These are phyloP conservation scores for Rhazya stricta DNA, from an alignment of 257 asterid genomes.

Conservation along the genomic window DNA sequence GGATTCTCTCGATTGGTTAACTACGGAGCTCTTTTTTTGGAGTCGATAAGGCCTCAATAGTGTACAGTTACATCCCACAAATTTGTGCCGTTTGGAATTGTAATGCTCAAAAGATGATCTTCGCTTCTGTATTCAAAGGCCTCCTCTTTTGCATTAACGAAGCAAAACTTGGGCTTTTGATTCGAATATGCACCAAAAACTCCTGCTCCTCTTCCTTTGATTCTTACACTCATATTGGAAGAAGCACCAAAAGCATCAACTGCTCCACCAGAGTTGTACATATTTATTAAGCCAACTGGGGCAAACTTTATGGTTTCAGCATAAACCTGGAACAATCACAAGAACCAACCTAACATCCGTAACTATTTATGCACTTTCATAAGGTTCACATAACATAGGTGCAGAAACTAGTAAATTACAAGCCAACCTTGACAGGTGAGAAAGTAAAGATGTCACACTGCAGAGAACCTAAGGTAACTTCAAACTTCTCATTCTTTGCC, in stretches of 20 bases:
- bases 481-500: constrained; percentile 28
- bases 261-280: constrained; percentile 65
- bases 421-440: constrained; percentile 48
- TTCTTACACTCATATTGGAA: constrained; percentile 18
- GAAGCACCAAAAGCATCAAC: constrained; percentile 24
- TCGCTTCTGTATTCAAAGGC: constrained; percentile 28
- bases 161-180: constrained; percentile 37
- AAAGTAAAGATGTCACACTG: constrained; percentile 52
- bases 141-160: constrained; percentile 28
- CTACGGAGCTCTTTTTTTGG: too few relatives aligned
- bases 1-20: background rate
- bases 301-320: constrained; percentile 35
- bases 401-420: too few relatives aligned
- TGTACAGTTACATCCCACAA: constrained; percentile 44
- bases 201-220: constrained; percentile 45
- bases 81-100: constrained; percentile 34
- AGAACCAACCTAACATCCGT: background rate
- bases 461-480: constrained; percentile 34
- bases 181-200: constrained; percentile 45
- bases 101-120: constrained; percentile 31
- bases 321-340: constrained; percentile 30
- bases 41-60: constrained; percentile 16
- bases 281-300: constrained; percentile 44
- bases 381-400: too few relatives aligned
- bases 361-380: background rate